phyloP scores from a whole-genome alignment of 164 flowering plant genomes.

The Tetracentron sinense region DNA sequence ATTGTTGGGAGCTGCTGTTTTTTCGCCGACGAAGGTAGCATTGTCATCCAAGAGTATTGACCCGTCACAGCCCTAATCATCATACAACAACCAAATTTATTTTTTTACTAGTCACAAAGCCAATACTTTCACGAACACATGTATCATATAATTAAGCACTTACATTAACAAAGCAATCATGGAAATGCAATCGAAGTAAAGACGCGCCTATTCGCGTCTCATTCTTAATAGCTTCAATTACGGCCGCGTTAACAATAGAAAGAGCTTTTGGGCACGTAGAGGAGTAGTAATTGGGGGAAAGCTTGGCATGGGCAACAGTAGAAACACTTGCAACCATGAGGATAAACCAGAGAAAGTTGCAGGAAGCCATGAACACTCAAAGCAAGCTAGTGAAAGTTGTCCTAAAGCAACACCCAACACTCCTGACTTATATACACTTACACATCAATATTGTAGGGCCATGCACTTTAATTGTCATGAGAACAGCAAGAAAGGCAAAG shows the following conservation, averaged over 20 bases:
- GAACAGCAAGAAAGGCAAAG: too few relatives aligned
- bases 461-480: too few relatives aligned
- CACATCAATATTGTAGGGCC: too few relatives aligned
- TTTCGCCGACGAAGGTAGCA: constrained; percentile 26
- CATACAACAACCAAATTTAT: too few relatives aligned
- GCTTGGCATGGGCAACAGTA: constrained; percentile 16
- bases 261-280: constrained; percentile 19
- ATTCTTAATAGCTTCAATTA: constrained; percentile 8
- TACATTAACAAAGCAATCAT: constrained; percentile 29
- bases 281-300: constrained; percentile 14
- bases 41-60: constrained; percentile 31
- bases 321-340: too few relatives aligned
- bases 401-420: too few relatives aligned
- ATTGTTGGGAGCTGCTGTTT: constrained; percentile 22
- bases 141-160: constrained; percentile 1
- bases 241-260: constrained; percentile 11
- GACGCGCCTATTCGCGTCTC: constrained; percentile 33
- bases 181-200: constrained; percentile 27
- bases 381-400: too few relatives aligned
- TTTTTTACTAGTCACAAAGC: too few relatives aligned
- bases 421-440: too few relatives aligned
- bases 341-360: too few relatives aligned
- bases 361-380: too few relatives aligned
- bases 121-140: too few relatives aligned
- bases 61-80: constrained; percentile 47